A percentile compares a stretch with the other conserved stretches of the same genome.
These are phyloP conservation scores for Phytophthora vignae DNA, from an alignment of 352 stramenopile species.

Conservation along the genomic window DNA sequence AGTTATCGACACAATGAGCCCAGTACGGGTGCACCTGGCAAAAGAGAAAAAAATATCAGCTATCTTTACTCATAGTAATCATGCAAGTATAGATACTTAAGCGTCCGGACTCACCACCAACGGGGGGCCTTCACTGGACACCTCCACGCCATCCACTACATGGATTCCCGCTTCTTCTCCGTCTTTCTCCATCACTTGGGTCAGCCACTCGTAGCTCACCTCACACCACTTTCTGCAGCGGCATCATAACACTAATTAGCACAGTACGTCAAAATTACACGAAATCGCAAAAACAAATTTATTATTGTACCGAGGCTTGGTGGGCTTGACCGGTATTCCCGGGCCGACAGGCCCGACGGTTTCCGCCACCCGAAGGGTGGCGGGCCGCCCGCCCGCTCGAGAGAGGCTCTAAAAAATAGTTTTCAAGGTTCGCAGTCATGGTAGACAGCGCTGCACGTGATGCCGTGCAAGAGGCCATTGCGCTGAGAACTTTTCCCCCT, in stretches of 20 bases:
- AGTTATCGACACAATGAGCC: slow-evolving; percentile 70
- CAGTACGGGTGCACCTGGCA: slow-evolving; percentile 62
- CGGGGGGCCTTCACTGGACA: slow-evolving; percentile 45
- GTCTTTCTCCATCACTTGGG: slow-evolving; percentile 44
- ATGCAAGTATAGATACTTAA: no score
- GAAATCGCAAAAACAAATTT: background rate
- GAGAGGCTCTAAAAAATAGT: no score
- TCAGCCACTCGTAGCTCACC: slow-evolving; percentile 67
- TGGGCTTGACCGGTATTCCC: no score
- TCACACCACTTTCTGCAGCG: slow-evolving; percentile 66
- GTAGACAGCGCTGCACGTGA: no score
- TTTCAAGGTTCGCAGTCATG: no score
- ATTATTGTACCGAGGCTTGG: slow-evolving; percentile 45
- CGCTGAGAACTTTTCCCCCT: no score
- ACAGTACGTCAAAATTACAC: background rate
- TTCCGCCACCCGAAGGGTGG: no score
- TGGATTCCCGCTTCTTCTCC: slow-evolving; percentile 63
- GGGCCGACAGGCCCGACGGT: no score
- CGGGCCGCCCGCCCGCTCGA: no score
- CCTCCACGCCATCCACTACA: slow-evolving; percentile 56
- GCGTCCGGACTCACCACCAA: slow-evolving; percentile 31
- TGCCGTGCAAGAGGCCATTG: no score
- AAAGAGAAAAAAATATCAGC: background rate
- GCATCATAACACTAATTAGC: background rate
- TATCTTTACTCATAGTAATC: no score